Evolutionary conservation across 257 asterid species (phyloP).

Genomic region (Pogostemon cablin): DNA sequence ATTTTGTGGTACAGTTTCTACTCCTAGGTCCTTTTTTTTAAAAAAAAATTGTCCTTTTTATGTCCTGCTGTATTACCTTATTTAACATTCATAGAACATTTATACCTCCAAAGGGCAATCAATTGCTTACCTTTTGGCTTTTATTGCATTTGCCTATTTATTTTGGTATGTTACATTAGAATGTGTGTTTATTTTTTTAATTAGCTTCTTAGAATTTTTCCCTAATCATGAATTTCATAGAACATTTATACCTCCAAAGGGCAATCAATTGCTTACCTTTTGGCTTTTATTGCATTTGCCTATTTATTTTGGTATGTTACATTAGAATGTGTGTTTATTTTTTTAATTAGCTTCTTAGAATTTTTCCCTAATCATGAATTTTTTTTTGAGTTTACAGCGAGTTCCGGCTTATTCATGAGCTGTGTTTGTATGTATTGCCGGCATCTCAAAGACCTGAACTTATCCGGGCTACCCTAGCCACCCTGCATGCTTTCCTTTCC

Average conservation of each 20-base stretch:
- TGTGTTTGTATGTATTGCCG: slow-evolving; percentile 86
- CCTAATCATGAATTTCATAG: not conserved
- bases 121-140: slow-evolving; percentile 14
- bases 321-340: not conserved
- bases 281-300: not conserved
- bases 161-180: not conserved
- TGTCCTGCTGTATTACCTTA: slow-evolving; percentile 11
- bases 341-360: slow-evolving; percentile 4
- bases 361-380: not conserved
- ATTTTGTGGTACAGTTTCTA: not conserved
- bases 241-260: not conserved
- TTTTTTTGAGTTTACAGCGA: slow-evolving; percentile 59
- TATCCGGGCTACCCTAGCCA: slow-evolving; percentile 88
- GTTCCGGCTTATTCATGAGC: slow-evolving; percentile 94
- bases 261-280: slow-evolving; percentile 20
- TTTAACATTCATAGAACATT: not conserved
- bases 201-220: slow-evolving; percentile 1
- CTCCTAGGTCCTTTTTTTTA: not conserved
- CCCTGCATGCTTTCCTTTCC: slow-evolving; percentile 94
- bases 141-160: not conserved
- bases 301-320: slow-evolving; percentile 10
- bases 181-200: not conserved
- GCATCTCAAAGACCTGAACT: slow-evolving; percentile 97
- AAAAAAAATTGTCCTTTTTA: not conserved
- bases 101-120: not conserved